phyloP scores from a whole-genome alignment of 768 basidiomycete genomes.

The Tulasnella sp. region DNA sequence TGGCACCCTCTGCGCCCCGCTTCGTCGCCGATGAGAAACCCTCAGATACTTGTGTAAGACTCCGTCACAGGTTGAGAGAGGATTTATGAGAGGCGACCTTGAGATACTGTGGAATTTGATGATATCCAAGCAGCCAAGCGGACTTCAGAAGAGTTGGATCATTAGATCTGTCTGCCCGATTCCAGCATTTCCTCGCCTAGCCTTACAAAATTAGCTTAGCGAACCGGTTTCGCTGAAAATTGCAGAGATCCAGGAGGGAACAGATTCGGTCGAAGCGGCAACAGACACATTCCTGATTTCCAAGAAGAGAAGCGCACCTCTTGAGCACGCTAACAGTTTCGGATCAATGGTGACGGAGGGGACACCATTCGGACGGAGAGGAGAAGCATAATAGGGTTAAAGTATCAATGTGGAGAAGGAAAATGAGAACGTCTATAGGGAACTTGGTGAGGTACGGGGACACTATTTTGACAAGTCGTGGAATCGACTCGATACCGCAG shows the following conservation, averaged over 20 bases:
- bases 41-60: neutral
- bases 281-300: too few relatives aligned
- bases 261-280: too few relatives aligned
- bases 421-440: too few relatives aligned
- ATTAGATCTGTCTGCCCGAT: neutral
- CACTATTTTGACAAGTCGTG: too few relatives aligned
- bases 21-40: neutral
- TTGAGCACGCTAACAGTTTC: too few relatives aligned
- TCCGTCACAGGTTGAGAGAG: neutral
- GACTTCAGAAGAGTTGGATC: slow-evolving; percentile 18
- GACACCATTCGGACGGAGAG: too few relatives aligned
- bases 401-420: too few relatives aligned
- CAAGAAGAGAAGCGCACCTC: too few relatives aligned
- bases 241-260: slow-evolving; percentile 43
- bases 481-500: too few relatives aligned
- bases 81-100: slow-evolving; percentile 52
- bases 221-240: slow-evolving; percentile 55
- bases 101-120: slow-evolving; percentile 47
- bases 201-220: slow-evolving; percentile 58
- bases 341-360: too few relatives aligned
- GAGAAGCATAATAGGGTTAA: too few relatives aligned
- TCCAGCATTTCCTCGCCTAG: neutral
- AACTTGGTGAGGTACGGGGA: too few relatives aligned
- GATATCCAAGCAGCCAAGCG: slow-evolving; percentile 50
- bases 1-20: slow-evolving; percentile 36